phyloP scores from a whole-genome alignment of 2,329 filamentous ascomycete genomes.

The Penicillium sp. region DNA sequence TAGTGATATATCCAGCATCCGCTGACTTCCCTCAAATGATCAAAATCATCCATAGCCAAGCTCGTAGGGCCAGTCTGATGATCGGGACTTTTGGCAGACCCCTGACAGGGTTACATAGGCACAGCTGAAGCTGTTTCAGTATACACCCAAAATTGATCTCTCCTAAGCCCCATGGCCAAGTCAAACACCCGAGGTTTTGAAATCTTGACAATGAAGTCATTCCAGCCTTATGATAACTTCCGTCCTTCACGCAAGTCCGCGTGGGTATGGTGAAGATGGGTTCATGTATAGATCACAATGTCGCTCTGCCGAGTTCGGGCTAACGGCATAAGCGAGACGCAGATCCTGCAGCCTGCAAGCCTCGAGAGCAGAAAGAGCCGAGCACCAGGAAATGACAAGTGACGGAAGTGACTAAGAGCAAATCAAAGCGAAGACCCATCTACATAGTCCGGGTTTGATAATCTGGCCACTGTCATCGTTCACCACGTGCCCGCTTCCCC shows the following conservation, averaged over 20 bases:
- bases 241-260: not conserved
- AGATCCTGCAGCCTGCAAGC: not conserved
- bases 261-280: not conserved
- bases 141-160: not conserved
- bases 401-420: not conserved
- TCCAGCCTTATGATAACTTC: too few relatives aligned
- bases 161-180: not conserved
- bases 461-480: not conserved
- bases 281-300: not conserved
- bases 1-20: not conserved
- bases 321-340: not conserved
- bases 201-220: not conserved
- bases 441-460: not conserved
- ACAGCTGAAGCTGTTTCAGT: not conserved
- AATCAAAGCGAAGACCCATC: not conserved
- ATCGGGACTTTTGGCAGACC: not conserved
- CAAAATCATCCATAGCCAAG: too few relatives aligned
- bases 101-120: not conserved
- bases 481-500: conserved; percentile 10
- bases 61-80: not conserved
- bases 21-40: not conserved
- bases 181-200: not conserved
- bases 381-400: not conserved
- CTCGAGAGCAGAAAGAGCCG: not conserved
- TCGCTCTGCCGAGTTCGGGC: not conserved